Conservation (phyloP, 1,139 yeast species). For the Blastobotrys capitulatus region DNA sequence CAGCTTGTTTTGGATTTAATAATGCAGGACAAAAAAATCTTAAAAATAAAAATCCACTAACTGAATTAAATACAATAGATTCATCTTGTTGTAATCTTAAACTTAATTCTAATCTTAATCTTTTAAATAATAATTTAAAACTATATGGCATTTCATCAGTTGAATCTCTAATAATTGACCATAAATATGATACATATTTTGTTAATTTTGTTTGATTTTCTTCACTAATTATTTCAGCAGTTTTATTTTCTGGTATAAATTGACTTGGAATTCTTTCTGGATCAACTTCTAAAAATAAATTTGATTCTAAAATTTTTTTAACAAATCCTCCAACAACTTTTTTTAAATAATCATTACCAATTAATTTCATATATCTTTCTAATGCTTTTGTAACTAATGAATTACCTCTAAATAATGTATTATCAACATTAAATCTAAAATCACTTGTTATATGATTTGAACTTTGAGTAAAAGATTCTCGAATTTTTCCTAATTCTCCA, state of each 20-base stretch:
- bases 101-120: slow-evolving; percentile 22
- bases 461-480: slow-evolving; percentile 12
- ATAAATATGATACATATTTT: slow-evolving; percentile 55
- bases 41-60: slow-evolving; percentile 78
- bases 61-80: slow-evolving; percentile 42
- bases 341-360: slow-evolving; percentile 76
- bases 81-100: slow-evolving; percentile 18
- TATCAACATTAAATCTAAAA: slow-evolving; percentile 36
- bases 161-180: slow-evolving; percentile 66
- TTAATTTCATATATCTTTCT: slow-evolving; percentile 68
- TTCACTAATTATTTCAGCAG: slow-evolving; percentile 39
- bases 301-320: slow-evolving; percentile 45
- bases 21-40: slow-evolving; percentile 90
- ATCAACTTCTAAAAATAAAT: slow-evolving; percentile 68
- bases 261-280: slow-evolving; percentile 43
- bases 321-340: slow-evolving; percentile 68
- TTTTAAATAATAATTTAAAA: slow-evolving; percentile 44
- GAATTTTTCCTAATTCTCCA: slow-evolving; percentile 39
- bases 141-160: slow-evolving; percentile 72
- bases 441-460: slow-evolving; percentile 13
- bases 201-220: slow-evolving; percentile 50
- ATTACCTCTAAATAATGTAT: slow-evolving; percentile 80
- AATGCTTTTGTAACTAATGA: slow-evolving; percentile 74
- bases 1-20: slow-evolving; percentile 79
- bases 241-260: slow-evolving; percentile 10